These are phyloP conservation scores for Sporothrix phasma DNA, from an alignment of 2,329 filamentous ascomycete species.

Conservation along the genomic window DNA sequence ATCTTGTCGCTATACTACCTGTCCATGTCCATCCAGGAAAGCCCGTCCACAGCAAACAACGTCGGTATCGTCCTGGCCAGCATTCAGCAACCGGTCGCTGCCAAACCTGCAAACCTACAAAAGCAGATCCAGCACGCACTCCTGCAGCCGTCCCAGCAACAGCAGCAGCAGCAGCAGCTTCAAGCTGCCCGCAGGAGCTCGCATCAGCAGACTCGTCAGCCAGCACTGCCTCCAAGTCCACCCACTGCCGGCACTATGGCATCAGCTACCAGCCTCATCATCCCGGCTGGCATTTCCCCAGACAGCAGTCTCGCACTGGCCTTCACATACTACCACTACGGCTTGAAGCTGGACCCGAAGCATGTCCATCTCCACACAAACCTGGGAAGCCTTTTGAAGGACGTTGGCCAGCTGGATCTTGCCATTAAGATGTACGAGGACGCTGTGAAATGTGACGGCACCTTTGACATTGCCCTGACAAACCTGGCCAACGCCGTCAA, in stretches of 20 bases:
- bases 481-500: conserved; percentile 97
- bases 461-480: conserved; percentile 91
- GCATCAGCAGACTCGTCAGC: too few relatives aligned
- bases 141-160: background rate
- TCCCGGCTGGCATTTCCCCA: conserved; percentile 60
- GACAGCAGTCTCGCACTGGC: conserved; percentile 84
- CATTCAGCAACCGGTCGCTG: conserved; percentile 57
- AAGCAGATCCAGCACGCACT: background rate
- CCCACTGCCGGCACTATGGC: conserved; percentile 15
- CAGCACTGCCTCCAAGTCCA: too few relatives aligned
- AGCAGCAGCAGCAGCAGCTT: conserved; percentile 6
- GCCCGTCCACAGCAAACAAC: conserved; percentile 95
- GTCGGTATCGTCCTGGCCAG: conserved; percentile 94
- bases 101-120: background rate
- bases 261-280: conserved; percentile 34
- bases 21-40: conserved; percentile 86
- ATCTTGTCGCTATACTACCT: conserved; percentile 93
- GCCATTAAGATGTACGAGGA: conserved; percentile 97
- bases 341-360: conserved; percentile 70
- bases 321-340: conserved; percentile 91
- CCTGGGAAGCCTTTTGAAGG: conserved; percentile 86
- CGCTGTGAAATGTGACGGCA: conserved; percentile 83
- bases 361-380: conserved; percentile 98
- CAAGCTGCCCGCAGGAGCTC: background rate
- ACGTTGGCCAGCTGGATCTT: conserved; percentile 83